A percentile compares a stretch with the other conserved stretches of the same genome.
Evolutionary conservation across 2,329 filamentous ascomycete species (phyloP).

Genomic region (Blastomyces parvus): DNA sequence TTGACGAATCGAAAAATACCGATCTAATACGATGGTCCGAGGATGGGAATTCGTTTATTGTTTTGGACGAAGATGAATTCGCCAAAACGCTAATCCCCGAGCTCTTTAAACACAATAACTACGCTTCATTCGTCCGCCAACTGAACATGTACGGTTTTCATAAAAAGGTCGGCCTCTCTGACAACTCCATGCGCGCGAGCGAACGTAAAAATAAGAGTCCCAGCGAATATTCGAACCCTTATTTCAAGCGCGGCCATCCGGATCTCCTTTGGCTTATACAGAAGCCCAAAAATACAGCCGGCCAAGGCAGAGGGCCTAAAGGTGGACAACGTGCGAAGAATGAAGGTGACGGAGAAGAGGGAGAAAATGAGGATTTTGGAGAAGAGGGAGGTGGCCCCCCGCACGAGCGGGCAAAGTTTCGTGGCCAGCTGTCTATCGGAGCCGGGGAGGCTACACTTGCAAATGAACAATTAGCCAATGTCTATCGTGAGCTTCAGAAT

Average conservation of each 20-base stretch:
- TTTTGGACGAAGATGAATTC: slow-evolving; percentile 88
- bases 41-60: slow-evolving; percentile 91
- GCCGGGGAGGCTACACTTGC: slow-evolving; percentile 39
- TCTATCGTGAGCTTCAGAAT: slow-evolving; percentile 70
- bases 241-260: slow-evolving; percentile 85
- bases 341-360: slow-evolving; percentile 58
- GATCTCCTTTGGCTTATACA: slow-evolving; percentile 94
- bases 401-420: slow-evolving; percentile 28
- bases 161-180: slow-evolving; percentile 74
- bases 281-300: slow-evolving; percentile 69
- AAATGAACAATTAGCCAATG: slow-evolving; percentile 63
- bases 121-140: slow-evolving; percentile 66
- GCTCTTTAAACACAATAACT: slow-evolving; percentile 71
- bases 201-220: slow-evolving; percentile 96
- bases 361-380: slow-evolving; percentile 53
- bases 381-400: slow-evolving; percentile 32
- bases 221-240: slow-evolving; percentile 95
- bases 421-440: slow-evolving; percentile 35
- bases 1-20: slow-evolving; percentile 86
- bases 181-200: slow-evolving; percentile 95
- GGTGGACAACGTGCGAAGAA: slow-evolving; percentile 37
- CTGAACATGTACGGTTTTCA: slow-evolving; percentile 58
- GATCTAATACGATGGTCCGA: slow-evolving; percentile 96
- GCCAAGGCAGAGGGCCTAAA: slow-evolving; percentile 45
- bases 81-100: slow-evolving; percentile 64